Conservation (phyloP, 305 asterid species). For the Fraxinus nigra region DNA sequence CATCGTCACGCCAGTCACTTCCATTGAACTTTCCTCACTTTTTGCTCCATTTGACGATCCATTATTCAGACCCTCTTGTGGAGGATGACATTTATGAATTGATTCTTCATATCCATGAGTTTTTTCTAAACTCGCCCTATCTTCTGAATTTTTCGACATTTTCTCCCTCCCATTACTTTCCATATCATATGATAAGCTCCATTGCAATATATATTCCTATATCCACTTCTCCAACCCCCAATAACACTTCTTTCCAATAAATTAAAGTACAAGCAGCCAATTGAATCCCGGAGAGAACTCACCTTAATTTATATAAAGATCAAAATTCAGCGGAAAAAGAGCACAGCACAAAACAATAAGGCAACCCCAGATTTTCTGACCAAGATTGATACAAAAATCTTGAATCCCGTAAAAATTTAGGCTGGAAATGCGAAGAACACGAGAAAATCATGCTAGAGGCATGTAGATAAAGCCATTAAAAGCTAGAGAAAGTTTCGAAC, state of each 20-base stretch:
- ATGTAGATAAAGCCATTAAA: slow-evolving; percentile 16
- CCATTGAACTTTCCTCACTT: slow-evolving; percentile 12
- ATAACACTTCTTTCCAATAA: slow-evolving; percentile 9
- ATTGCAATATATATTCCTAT: slow-evolving; percentile 28
- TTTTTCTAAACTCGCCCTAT: slow-evolving; percentile 22
- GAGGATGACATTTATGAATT: slow-evolving; percentile 11
- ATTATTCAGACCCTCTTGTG: slow-evolving; percentile 6
- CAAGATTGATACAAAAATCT: slow-evolving; percentile 22
- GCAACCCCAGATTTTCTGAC: slow-evolving; percentile 14
- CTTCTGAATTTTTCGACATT: slow-evolving; percentile 26
- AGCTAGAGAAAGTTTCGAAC: slow-evolving; percentile 13
- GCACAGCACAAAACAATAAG: slow-evolving; percentile 6
- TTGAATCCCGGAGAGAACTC: slow-evolving; percentile 22
- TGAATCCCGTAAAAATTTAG: slow-evolving; percentile 14
- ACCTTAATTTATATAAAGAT: slow-evolving; percentile 16
- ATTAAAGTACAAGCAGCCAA: not conserved
- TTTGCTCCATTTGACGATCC: slow-evolving; percentile 17
- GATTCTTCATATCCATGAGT: slow-evolving; percentile 18
- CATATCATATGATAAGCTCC: slow-evolving; percentile 46
- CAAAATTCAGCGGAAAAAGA: slow-evolving; percentile 17
- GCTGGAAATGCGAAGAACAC: slow-evolving; percentile 30
- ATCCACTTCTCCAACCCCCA: slow-evolving; percentile 16
- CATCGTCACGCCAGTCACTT: slow-evolving; percentile 20
- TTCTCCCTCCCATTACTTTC: slow-evolving; percentile 41
- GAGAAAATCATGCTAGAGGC: slow-evolving; percentile 17